Evolutionary conservation across 805 yeast species (phyloP).

Genomic region (Yamadazyma phyllophila): DNA sequence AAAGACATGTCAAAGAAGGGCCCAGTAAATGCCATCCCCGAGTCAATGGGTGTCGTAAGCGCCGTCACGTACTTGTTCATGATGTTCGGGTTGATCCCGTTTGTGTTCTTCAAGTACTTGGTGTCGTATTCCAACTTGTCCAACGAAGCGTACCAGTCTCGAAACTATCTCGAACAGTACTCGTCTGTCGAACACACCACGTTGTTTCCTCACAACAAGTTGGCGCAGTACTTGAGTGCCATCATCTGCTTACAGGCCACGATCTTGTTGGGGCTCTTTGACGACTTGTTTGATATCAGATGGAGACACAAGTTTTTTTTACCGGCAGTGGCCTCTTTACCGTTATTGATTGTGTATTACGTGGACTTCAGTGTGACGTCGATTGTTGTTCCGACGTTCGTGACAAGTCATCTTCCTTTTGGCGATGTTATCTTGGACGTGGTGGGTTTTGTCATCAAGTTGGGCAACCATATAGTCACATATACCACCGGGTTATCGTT

Average conservation of each 20-base stretch:
- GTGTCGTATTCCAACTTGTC: conserved; percentile 44
- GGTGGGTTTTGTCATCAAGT: conserved; percentile 20
- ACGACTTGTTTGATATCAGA: conserved; percentile 90
- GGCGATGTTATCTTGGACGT: conserved; percentile 27
- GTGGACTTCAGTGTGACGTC: conserved; percentile 92
- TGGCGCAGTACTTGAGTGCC: conserved; percentile 85
- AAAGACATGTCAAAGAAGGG: conserved; percentile 77
- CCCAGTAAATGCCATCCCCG: conserved; percentile 68
- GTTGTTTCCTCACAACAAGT: conserved; percentile 73
- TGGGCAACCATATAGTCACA: conserved; percentile 31
- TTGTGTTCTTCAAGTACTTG: conserved; percentile 74
- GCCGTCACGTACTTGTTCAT: conserved; percentile 77
- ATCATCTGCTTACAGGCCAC: conserved; percentile 81
- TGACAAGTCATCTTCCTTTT: conserved; percentile 33
- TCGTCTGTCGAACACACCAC: conserved; percentile 26
- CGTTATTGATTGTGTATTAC: conserved; percentile 84
- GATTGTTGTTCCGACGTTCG: conserved; percentile 73
- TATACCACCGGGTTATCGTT: conserved; percentile 37
- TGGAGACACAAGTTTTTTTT: conserved; percentile 97
- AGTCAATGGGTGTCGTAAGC: conserved; percentile 87
- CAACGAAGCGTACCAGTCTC: conserved; percentile 33
- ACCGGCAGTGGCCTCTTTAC: conserved; percentile 93
- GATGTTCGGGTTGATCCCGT: conserved; percentile 85
- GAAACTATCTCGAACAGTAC: conserved; percentile 36
- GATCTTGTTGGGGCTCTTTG: conserved; percentile 82